Evolutionary conservation across 768 basidiomycete species (phyloP).

Genomic region (Auriscalpium orientale): DNA sequence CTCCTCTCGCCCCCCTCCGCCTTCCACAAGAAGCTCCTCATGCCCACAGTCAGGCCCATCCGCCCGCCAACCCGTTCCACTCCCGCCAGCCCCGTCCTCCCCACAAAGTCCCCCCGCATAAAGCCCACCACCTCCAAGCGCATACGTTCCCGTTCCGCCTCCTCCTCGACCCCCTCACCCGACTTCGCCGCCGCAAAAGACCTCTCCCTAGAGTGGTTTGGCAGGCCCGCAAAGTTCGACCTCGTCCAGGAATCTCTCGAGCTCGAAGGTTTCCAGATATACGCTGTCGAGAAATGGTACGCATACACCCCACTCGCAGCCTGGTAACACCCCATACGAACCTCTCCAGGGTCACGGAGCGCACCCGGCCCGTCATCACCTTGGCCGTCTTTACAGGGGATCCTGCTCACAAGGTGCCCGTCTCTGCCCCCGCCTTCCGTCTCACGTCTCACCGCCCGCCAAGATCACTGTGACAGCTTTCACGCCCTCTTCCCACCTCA

Average conservation of each 20-base stretch:
- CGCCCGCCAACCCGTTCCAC: neutral
- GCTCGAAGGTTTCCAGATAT: constrained; percentile 66
- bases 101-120: constrained; percentile 7
- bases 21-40: constrained; percentile 6
- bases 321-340: neutral
- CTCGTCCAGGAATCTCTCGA: constrained; percentile 41
- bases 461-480: constrained; percentile 59
- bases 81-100: neutral
- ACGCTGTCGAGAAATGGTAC: constrained; percentile 82
- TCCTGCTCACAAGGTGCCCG: constrained; percentile 49
- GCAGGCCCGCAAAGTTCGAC: constrained; percentile 39
- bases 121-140: constrained; percentile 6
- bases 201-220: constrained; percentile 32
- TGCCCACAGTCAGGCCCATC: constrained; percentile 13
- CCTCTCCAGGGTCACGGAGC: constrained; percentile 53
- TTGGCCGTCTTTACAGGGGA: constrained; percentile 76
- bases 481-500: constrained; percentile 35
- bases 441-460: neutral
- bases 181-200: neutral
- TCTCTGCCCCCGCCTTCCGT: neutral
- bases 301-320: neutral
- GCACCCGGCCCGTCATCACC: constrained; percentile 49
- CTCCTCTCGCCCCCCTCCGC: neutral
- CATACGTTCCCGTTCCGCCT: constrained; percentile 7
- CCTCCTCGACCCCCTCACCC: constrained; percentile 2